Evolutionary conservation across 148 eudicot species (phyloP).

Genomic region (Fallopia convolvulus): DNA sequence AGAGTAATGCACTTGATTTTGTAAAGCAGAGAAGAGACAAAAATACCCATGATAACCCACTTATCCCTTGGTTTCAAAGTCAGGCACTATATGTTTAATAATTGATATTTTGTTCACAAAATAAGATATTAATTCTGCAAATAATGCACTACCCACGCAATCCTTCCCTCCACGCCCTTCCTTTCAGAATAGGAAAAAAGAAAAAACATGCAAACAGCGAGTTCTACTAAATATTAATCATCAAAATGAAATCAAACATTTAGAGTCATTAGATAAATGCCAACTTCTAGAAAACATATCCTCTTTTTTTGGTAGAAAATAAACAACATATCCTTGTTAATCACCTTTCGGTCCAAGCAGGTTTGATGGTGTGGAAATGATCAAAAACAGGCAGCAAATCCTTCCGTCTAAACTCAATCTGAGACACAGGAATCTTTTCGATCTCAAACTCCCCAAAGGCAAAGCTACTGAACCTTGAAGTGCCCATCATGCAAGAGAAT

Average conservation of each 20-base stretch:
- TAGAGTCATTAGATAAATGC: neutral
- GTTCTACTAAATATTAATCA: neutral
- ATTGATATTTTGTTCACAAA: neutral
- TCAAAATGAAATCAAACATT: neutral
- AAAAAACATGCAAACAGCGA: neutral
- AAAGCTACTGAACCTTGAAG: conserved; percentile 19
- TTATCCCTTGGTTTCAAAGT: neutral
- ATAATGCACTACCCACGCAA: neutral
- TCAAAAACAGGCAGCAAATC: conserved; percentile 90
- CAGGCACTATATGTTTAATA: neutral
- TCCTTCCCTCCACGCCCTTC: neutral
- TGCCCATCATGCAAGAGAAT: conserved; percentile 50
- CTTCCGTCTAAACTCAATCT: conserved; percentile 68
- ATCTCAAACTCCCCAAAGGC: conserved; percentile 66
- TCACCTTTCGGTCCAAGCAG: conserved; percentile 63
- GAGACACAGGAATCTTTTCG: conserved; percentile 54
- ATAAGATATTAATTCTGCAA: neutral
- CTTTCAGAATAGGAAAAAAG: neutral
- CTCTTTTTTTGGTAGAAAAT: too few species aligned
- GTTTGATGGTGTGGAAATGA: conserved; percentile 51
- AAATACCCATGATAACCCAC: neutral
- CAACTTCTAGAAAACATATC: neutral
- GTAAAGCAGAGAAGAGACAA: neutral
- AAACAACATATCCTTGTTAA: neutral
- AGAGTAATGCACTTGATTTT: neutral